These are phyloP conservation scores for Fusarium albidum DNA, from an alignment of 2,329 filamentous ascomycete species.

Conservation along the genomic window DNA sequence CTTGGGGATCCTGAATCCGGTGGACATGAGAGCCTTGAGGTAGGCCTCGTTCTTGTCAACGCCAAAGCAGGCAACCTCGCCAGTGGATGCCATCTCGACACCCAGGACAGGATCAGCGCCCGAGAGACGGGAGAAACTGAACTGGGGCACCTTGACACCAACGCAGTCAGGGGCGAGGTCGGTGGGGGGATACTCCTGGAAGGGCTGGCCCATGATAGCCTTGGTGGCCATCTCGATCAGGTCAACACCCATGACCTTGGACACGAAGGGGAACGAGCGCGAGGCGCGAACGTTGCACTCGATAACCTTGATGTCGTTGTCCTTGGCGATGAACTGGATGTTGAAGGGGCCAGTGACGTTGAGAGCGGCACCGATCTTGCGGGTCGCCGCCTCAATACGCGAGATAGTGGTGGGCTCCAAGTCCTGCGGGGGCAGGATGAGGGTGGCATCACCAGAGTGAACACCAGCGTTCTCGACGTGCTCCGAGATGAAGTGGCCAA, in stretches of 20 bases:
- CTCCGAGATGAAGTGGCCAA: slow-evolving; percentile 97
- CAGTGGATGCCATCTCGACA: slow-evolving; percentile 99
- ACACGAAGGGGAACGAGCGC: slow-evolving; percentile 96
- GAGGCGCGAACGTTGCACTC: slow-evolving; percentile 98
- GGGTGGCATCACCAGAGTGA: slow-evolving; percentile 95
- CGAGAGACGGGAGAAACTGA: slow-evolving; percentile 96
- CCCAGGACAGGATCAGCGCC: slow-evolving; percentile 95
- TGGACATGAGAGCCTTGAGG: slow-evolving; percentile 93
- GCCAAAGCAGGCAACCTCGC: slow-evolving; percentile 97
- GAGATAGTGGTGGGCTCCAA: slow-evolving; percentile 86
- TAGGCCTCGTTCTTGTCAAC: slow-evolving; percentile 97
- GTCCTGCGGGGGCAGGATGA: slow-evolving; percentile 95
- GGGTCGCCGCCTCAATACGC: slow-evolving; percentile 92
- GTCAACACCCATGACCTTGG: slow-evolving; percentile 97
- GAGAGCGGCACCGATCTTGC: slow-evolving; percentile 92
- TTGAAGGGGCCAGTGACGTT: slow-evolving; percentile 98
- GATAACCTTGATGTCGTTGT: slow-evolving; percentile 99
- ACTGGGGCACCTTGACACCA: slow-evolving; percentile 97
- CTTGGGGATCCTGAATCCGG: slow-evolving; percentile 95
- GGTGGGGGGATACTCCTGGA: slow-evolving; percentile 81
- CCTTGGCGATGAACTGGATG: slow-evolving; percentile 99
- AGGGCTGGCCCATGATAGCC: slow-evolving; percentile 87
- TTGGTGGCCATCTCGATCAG: slow-evolving; percentile 99
- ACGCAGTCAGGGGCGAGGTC: slow-evolving; percentile 83
- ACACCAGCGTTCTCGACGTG: slow-evolving; percentile 99